phyloP scores from a whole-genome alignment of 768 basidiomycete species.

The Psilocybe azurescens region DNA sequence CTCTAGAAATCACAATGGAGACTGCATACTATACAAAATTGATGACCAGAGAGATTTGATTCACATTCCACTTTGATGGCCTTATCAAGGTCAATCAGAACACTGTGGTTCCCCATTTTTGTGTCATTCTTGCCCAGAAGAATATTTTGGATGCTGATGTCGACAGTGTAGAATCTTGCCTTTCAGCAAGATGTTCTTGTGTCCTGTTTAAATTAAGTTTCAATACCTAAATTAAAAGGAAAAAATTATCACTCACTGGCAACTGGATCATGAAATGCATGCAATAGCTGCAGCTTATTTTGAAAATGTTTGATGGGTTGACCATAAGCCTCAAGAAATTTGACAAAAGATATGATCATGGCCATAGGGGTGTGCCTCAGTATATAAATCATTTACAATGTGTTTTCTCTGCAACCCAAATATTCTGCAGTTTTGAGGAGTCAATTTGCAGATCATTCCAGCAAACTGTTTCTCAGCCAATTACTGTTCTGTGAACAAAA shows the following conservation, averaged over 20 bases:
- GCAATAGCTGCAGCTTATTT: neutral
- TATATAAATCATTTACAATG: too few relatives aligned
- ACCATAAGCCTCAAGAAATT: slow-evolving; percentile 1
- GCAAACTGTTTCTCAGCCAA: slow-evolving; percentile 24
- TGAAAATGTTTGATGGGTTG: slow-evolving; percentile 1
- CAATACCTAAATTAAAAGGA: neutral
- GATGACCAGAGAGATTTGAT: neutral
- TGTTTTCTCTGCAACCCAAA: neutral
- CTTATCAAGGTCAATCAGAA: slow-evolving; percentile 12
- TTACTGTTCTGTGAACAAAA: slow-evolving; percentile 10
- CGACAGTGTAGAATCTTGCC: slow-evolving; percentile 7
- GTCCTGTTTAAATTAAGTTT: neutral
- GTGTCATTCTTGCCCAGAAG: slow-evolving; percentile 3
- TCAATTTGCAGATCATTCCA: slow-evolving; percentile 12
- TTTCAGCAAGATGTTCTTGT: neutral
- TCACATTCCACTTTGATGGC: neutral
- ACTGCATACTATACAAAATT: slow-evolving; percentile 2
- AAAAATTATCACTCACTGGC: neutral
- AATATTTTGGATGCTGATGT: slow-evolving; percentile 11
- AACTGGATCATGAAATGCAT: slow-evolving; percentile 7
- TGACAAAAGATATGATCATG: slow-evolving; percentile 1
- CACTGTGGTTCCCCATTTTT: neutral
- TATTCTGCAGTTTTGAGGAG: neutral
- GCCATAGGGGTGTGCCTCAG: neutral
- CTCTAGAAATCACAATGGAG: neutral